Percentiles rank a stretch among this genome's conserved stretches.
Evolutionary conservation across 192 early-diverging fungal genomes (phyloP).

Genomic region (Fimicolochytrium jonesii): DNA sequence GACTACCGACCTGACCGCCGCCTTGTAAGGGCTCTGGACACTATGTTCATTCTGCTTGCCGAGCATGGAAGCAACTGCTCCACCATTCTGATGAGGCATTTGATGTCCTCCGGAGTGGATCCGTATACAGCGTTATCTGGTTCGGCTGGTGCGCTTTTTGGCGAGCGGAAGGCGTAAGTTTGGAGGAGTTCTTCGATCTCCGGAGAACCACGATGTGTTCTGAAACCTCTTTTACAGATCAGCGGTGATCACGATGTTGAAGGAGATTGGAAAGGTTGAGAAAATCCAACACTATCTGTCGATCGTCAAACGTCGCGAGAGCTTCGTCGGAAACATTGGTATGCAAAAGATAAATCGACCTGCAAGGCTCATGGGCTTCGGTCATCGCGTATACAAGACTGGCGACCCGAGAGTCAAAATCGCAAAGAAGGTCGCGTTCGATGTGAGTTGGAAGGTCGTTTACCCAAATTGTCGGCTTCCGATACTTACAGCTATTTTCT

Average conservation of each 20-base stretch:
- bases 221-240: slow-evolving; percentile 2
- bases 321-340: neutral
- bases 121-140: slow-evolving; percentile 60
- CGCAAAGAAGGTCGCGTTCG: slow-evolving; percentile 50
- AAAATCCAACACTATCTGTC: slow-evolving; percentile 56
- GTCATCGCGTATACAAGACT: slow-evolving; percentile 56
- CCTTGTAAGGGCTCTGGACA: slow-evolving; percentile 41
- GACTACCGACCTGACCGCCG: slow-evolving; percentile 42
- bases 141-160: slow-evolving; percentile 61
- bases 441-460: slow-evolving; percentile 31
- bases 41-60: slow-evolving; percentile 50
- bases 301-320: slow-evolving; percentile 50
- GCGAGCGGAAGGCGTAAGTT: slow-evolving; percentile 52
- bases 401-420: slow-evolving; percentile 60
- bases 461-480: no score
- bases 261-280: slow-evolving; percentile 53
- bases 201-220: neutral
- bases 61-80: slow-evolving; percentile 50
- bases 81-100: slow-evolving; percentile 63
- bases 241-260: slow-evolving; percentile 54
- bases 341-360: slow-evolving; percentile 4
- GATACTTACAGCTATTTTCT: no score
- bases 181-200: neutral
- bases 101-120: slow-evolving; percentile 60
- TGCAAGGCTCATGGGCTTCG: slow-evolving; percentile 59